A percentile compares a stretch with the other conserved stretches of the same genome.
Conservation (phyloP, 768 basidiomycete genomes). For the Termitomyces sp. region DNA sequence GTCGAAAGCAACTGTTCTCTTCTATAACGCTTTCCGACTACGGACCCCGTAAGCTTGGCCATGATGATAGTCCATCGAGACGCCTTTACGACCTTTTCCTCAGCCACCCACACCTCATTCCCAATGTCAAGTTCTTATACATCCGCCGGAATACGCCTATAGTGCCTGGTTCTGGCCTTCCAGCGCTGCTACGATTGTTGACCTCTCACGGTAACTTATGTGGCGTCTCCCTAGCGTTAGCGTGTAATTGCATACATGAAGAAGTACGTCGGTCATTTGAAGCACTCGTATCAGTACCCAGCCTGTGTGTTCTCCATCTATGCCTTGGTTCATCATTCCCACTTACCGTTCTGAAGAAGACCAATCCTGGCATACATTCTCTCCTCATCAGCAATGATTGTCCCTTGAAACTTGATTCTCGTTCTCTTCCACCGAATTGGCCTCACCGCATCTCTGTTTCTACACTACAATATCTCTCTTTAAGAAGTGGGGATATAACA, state of each 20-base stretch:
- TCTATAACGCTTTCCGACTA: not conserved
- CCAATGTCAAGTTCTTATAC: not conserved
- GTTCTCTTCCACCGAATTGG: not conserved
- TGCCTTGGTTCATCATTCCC: not conserved
- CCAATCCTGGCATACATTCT: not conserved
- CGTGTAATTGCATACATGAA: not conserved
- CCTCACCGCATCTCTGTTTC: not conserved
- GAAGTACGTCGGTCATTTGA: not conserved
- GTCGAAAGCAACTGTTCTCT: not conserved
- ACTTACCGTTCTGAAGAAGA: not conserved
- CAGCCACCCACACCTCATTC: not conserved
- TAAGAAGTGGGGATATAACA: not conserved
- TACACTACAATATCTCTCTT: not conserved
- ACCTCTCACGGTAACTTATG: not conserved
- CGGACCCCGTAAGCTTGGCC: not conserved
- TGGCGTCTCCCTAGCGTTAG: not conserved
- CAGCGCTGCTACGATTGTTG: not conserved
- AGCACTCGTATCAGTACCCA: not conserved
- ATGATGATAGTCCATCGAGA: not conserved
- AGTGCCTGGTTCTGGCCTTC: not conserved
- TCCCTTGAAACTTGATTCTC: not conserved
- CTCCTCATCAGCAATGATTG: not conserved
- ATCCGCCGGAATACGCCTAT: not conserved
- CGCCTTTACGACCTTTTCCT: not conserved
- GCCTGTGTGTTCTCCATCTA: not conserved